phyloP scores from a whole-genome alignment of 805 yeast species.

The Hanseniaspora thailandica region DNA sequence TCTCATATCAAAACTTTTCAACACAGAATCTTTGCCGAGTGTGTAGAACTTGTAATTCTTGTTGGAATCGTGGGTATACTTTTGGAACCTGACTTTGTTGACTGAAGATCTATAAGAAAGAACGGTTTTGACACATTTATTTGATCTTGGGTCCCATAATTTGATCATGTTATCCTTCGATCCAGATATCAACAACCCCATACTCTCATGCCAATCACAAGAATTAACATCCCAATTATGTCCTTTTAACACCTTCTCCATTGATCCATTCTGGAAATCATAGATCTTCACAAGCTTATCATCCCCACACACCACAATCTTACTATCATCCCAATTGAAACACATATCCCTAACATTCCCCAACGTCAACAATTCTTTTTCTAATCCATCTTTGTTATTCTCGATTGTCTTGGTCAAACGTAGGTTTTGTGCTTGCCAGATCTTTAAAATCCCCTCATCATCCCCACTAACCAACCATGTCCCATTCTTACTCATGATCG shows the following conservation, averaged over 20 bases:
- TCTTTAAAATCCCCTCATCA: constrained; percentile 80
- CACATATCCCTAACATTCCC: constrained; percentile 79
- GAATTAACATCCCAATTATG: constrained; percentile 99
- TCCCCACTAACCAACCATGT: constrained; percentile 94
- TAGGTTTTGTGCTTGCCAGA: constrained; percentile 92
- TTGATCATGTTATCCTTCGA: constrained; percentile 90
- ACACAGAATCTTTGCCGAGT: constrained; percentile 80
- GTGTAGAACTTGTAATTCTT: constrained; percentile 49
- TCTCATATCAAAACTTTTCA: constrained; percentile 77
- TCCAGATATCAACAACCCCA: constrained; percentile 82
- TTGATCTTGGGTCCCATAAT: constrained; percentile 90
- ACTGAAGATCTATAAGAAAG: constrained; percentile 92
- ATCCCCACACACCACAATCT: constrained; percentile 89
- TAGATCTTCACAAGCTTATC: constrained; percentile 84
- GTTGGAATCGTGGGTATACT: background rate
- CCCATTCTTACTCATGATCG: constrained; percentile 75
- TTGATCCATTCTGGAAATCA: constrained; percentile 82
- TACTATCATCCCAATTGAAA: constrained; percentile 80
- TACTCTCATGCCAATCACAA: constrained; percentile 89
- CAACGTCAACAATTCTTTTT: constrained; percentile 42
- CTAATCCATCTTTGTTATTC: constrained; percentile 1
- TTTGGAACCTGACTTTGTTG: constrained; percentile 70
- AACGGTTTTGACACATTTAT: constrained; percentile 61
- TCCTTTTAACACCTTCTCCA: constrained; percentile 70
- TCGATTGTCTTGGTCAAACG: constrained; percentile 78